Conservation (phyloP, 108 stramenopile species). For the Conticribra guillardii region DNA sequence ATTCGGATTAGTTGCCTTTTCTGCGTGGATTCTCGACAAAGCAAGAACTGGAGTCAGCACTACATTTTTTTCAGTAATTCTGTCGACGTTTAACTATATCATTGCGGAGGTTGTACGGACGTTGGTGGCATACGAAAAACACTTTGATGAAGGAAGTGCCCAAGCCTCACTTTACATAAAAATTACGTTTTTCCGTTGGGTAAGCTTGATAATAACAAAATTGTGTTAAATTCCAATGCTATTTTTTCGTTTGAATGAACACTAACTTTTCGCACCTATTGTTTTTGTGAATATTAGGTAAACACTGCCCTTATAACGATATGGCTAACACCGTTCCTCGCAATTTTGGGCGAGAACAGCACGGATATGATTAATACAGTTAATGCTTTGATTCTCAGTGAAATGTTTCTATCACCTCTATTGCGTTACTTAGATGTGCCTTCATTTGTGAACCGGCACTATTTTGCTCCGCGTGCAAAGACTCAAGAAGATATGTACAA, state of each 20-base stretch:
- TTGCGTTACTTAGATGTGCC: slow-evolving; percentile 61
- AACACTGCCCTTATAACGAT: slow-evolving; percentile 66
- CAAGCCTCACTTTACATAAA: slow-evolving; percentile 74
- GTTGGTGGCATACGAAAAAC: slow-evolving; percentile 57
- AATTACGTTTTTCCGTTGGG: slow-evolving; percentile 84
- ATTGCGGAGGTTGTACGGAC: slow-evolving; percentile 50
- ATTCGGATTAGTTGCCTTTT: slow-evolving; percentile 49
- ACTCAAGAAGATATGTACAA: slow-evolving; percentile 72
- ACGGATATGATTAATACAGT: slow-evolving; percentile 61
- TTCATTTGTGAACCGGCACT: slow-evolving; percentile 63
- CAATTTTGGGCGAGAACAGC: slow-evolving; percentile 38
- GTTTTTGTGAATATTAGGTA: not conserved
- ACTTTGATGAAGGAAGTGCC: slow-evolving; percentile 62
- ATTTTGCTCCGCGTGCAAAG: slow-evolving; percentile 65
- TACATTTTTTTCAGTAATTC: slow-evolving; percentile 20
- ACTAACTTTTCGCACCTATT: too few relatives aligned
- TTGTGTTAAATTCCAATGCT: not conserved
- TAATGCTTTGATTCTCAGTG: slow-evolving; percentile 63
- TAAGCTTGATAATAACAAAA: slow-evolving; percentile 1
- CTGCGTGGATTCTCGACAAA: slow-evolving; percentile 33
- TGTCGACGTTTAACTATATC: slow-evolving; percentile 60
- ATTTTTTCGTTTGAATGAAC: too few relatives aligned
- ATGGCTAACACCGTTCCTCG: slow-evolving; percentile 64
- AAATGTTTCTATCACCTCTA: slow-evolving; percentile 61
- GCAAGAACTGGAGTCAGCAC: slow-evolving; percentile 16